Evolutionary conservation across 2,329 filamentous ascomycete genomes (phyloP).

Genomic region (Pseudogymnoascus sp.): DNA sequence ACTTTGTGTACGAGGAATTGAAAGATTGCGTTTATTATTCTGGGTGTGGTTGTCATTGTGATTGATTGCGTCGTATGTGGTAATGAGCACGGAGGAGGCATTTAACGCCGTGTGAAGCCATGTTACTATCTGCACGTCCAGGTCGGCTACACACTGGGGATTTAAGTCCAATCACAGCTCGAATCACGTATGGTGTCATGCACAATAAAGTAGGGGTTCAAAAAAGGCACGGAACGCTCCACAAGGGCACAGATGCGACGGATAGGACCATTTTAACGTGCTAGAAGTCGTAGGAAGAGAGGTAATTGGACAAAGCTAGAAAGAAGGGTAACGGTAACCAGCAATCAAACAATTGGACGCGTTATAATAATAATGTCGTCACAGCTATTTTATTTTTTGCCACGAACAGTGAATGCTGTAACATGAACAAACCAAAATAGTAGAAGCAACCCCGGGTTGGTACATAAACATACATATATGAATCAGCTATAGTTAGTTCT

Average conservation of each 20-base stretch:
- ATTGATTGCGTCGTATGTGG: neutral
- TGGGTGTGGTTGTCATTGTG: neutral
- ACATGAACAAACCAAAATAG: neutral
- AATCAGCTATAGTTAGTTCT: constrained; percentile 1
- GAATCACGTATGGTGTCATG: neutral
- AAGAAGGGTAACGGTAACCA: constrained; percentile 3
- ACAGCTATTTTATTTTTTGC: neutral
- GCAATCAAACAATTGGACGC: neutral
- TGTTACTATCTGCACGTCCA: neutral
- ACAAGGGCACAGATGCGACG: neutral
- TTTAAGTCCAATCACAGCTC: neutral
- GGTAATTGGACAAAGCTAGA: neutral
- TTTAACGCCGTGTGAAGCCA: neutral
- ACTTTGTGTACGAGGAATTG: constrained; percentile 9
- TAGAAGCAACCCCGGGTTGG: neutral
- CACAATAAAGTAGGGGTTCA: neutral
- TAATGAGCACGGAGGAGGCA: neutral
- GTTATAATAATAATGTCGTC: neutral
- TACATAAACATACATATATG: neutral
- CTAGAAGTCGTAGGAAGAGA: neutral
- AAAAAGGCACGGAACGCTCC: constrained; percentile 4
- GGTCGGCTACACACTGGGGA: neutral
- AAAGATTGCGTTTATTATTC: constrained; percentile 2
- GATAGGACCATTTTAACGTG: neutral
- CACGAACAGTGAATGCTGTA: neutral